Percentiles rank a stretch among this genome's conserved stretches.
These are phyloP conservation scores for Tardiomyces blankii DNA, from an alignment of 1,139 yeast species.

Conservation along the genomic window DNA sequence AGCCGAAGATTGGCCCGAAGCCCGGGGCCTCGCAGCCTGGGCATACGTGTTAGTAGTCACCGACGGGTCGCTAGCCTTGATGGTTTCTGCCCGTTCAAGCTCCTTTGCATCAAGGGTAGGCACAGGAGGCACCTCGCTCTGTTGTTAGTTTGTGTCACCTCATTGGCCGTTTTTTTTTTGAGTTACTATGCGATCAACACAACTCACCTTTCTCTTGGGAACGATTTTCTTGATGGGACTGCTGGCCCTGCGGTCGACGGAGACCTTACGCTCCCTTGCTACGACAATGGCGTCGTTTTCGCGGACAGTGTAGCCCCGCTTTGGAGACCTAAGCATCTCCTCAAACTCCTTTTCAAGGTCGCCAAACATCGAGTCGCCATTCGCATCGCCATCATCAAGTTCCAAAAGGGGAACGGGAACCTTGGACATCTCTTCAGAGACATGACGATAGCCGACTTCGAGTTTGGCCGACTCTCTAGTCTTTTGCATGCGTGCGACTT, in stretches of 20 bases:
- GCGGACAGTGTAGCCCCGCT: constrained; percentile 25
- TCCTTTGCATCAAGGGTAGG: constrained; percentile 3
- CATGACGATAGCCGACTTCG: constrained; percentile 26
- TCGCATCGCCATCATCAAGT: not conserved
- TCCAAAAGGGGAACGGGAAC: constrained; percentile 28
- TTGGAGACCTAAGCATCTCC: constrained; percentile 22
- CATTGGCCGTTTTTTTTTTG: too few species aligned
- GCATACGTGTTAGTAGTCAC: too few species aligned
- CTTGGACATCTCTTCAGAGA: constrained; percentile 35
- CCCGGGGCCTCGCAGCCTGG: not conserved
- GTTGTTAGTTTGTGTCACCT: not conserved
- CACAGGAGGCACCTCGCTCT: not conserved
- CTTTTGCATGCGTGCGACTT: constrained; percentile 13
- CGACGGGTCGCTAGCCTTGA: not conserved
- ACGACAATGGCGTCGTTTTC: constrained; percentile 23
- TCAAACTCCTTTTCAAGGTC: constrained; percentile 31
- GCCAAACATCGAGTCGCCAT: constrained; percentile 22
- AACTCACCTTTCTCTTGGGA: not conserved
- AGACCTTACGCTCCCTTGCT: constrained; percentile 18
- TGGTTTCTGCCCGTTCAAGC: not conserved
- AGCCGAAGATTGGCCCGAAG: not conserved
- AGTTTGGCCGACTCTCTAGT: constrained; percentile 1
- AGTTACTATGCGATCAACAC: too few species aligned
- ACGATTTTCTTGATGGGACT: constrained; percentile 2
- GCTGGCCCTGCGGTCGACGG: constrained; percentile 3